These are phyloP conservation scores for Nicotiana undulata DNA, from an alignment of 257 asterid species.

Conservation along the genomic window DNA sequence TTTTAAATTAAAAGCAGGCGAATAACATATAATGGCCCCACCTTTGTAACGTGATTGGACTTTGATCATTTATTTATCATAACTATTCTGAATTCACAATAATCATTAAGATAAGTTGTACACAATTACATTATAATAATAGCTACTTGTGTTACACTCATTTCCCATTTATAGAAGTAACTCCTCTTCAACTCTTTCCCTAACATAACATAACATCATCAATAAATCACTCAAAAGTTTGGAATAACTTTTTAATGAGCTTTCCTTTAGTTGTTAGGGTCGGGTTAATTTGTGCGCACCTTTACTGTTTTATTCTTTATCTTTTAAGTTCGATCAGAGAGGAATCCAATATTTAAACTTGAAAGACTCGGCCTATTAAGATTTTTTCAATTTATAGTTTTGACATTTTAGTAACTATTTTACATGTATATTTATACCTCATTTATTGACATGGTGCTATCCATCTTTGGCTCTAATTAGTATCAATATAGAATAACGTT, in stretches of 20 bases:
- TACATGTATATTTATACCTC: not conserved
- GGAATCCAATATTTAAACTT: too few species aligned
- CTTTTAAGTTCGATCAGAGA: too few species aligned
- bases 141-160: not conserved
- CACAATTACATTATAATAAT: not conserved
- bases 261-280: too few species aligned
- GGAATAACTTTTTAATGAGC: not conserved
- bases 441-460: not conserved
- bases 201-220: not conserved
- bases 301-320: too few species aligned
- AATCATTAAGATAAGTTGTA: not conserved
- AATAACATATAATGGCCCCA: slow-evolving; percentile 1
- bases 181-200: not conserved
- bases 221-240: not conserved
- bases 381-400: not conserved
- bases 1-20: not conserved
- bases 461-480: not conserved
- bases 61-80: not conserved
- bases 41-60: slow-evolving; percentile 7
- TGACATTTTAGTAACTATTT: not conserved
- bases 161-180: not conserved
- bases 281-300: too few species aligned
- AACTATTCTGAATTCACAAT: not conserved
- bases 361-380: too few species aligned
- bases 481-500: not conserved